Evolutionary conservation across 768 basidiomycete species (phyloP).

Genomic region (Mycena alexandri): DNA sequence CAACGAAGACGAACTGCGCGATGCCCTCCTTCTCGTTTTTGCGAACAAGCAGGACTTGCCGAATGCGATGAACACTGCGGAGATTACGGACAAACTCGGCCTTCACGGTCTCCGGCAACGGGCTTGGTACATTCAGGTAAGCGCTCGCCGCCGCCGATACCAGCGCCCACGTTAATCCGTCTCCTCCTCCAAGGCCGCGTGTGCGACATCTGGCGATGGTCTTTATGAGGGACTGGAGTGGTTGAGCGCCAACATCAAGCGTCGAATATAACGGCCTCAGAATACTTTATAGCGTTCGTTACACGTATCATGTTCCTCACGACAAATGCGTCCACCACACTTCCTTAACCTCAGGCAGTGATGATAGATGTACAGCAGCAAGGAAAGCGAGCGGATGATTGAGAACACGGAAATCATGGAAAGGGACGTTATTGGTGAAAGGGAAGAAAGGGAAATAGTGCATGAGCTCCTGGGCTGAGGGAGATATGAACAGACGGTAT

Average conservation of each 20-base stretch:
- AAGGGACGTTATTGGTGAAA: no score
- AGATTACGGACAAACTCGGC: constrained; percentile 99
- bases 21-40: constrained; percentile 98
- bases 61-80: constrained; percentile 99
- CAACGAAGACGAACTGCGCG: constrained; percentile 99
- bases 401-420: no score
- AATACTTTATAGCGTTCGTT: constrained; percentile 66
- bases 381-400: no score
- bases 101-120: constrained; percentile 97
- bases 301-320: constrained; percentile 70
- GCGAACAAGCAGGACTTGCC: constrained; percentile 99
- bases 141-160: constrained; percentile 40
- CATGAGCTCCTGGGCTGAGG: no score
- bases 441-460: no score
- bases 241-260: constrained; percentile 93
- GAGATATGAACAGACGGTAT: no score
- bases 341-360: no score
- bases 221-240: constrained; percentile 99
- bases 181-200: constrained; percentile 74
- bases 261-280: constrained; percentile 73
- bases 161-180: constrained; percentile 26
- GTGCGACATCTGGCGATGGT: constrained; percentile 98
- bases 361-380: no score
- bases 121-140: constrained; percentile 97
- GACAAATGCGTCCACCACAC: constrained; percentile 69